Evolutionary conservation across 805 yeast genomes (phyloP), one percentile per base, ranked within the genome.

Genomic region (Metschnikowia picachoensis): DNA sequence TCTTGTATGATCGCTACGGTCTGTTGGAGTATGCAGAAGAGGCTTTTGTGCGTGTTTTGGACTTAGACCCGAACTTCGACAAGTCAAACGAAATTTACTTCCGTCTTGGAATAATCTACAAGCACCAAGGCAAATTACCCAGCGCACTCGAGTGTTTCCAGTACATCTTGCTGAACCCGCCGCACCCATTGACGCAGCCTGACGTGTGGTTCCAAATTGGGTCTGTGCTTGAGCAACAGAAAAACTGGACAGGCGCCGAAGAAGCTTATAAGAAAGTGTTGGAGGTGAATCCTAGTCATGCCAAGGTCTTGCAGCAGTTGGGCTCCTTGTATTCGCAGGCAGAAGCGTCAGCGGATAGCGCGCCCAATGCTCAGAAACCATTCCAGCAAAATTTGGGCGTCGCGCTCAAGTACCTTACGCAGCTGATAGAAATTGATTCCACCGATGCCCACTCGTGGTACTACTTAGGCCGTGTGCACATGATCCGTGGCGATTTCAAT

Each of bases 151-250:
- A 94, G 64, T 94, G 98, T 65, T 94, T 94, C 76, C 85, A 89
- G 61, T 94, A 92, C 65, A 94, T 94, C 52, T 69, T 94, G 55
- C 76, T 83, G 47, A 85, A 84, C 66, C 98, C 99, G 0, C 99
- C 99, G 1, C 85, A 89, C 44, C 99, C 99, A 1, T 73, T 94
- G 53, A 91, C 97, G 39, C 96, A 89, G 64, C 89, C 96, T 41
- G 99, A 94, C 64, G 95, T 94, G 44, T 94, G 98, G 98, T 94
- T 94, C 72, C 99, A 94, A 69, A 87, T 94, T 52, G 99, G 99
- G 35, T 86, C 90, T 30, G 98, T 94, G 2, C 77, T 94, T 58
- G 99, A 94, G 65, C 96, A 87, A 62, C 92, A 87, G 70, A 83
- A 89, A 59, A 96, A 90, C 61, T 92, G 87, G 78, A 80, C 77